A percentile compares a stretch with the other conserved stretches of the same genome.
Conservation (phyloP, 1,284 basidiomycete species). For the Ganoderma boninense region DNA sequence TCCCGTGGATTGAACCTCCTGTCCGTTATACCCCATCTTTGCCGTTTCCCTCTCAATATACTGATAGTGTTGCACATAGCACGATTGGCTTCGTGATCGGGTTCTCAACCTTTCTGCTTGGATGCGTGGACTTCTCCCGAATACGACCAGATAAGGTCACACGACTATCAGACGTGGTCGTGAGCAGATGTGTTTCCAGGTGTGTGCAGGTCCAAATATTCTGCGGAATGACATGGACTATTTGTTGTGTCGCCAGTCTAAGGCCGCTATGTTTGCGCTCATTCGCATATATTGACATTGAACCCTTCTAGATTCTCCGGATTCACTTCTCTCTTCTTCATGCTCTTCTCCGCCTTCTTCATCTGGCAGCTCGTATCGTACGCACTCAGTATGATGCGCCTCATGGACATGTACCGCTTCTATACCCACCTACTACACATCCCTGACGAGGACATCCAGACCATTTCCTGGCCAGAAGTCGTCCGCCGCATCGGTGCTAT, state of each 20-base stretch:
- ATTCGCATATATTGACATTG: conserved; percentile 10
- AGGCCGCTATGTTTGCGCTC: background rate
- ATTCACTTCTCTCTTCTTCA: conserved; percentile 81
- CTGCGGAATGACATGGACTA: background rate
- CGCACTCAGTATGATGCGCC: conserved; percentile 70
- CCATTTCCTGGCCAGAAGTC: conserved; percentile 95
- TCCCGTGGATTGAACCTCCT: conserved; percentile 89
- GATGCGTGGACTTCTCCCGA: conserved; percentile 92
- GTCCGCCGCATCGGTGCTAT: conserved; percentile 90
- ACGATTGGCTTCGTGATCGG: conserved; percentile 97
- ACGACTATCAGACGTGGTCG: conserved; percentile 81
- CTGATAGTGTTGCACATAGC: conserved; percentile 53
- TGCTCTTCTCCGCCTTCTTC: conserved; percentile 86
- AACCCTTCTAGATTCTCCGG: conserved; percentile 74
- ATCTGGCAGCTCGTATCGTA: conserved; percentile 76
- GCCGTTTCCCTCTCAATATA: conserved; percentile 33
- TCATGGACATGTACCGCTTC: conserved; percentile 95
- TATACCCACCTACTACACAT: conserved; percentile 82
- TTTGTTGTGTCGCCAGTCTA: background rate
- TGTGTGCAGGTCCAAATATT: conserved; percentile 46
- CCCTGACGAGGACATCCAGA: conserved; percentile 94
- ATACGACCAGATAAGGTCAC: conserved; percentile 71
- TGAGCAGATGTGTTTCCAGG: conserved; percentile 84
- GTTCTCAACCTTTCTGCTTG: conserved; percentile 95
- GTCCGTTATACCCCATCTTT: conserved; percentile 60